These are phyloP conservation scores for Blastobotrys buckinghamii DNA, from an alignment of 1,139 yeast species.

Conservation along the genomic window DNA sequence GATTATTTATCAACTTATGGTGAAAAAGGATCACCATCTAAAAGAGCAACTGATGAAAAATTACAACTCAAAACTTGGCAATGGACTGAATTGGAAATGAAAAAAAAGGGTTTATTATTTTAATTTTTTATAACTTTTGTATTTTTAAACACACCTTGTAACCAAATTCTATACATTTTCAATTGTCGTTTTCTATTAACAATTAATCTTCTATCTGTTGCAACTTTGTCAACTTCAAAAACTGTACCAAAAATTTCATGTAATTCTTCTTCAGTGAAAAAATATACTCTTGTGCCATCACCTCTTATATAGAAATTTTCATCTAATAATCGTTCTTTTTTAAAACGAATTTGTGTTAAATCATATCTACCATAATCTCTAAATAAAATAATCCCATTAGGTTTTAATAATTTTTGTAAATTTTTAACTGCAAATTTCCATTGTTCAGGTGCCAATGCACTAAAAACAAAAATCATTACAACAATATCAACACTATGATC, in stretches of 20 bases:
- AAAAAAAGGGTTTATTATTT: conserved; percentile 38
- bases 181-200: conserved; percentile 88
- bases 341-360: conserved; percentile 90
- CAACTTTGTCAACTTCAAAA: conserved; percentile 70
- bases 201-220: conserved; percentile 81
- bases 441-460: conserved; percentile 87
- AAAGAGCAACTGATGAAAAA: conserved; percentile 52
- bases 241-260: conserved; percentile 60
- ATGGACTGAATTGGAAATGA: conserved; percentile 68
- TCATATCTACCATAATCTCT: conserved; percentile 96
- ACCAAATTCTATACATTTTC: conserved; percentile 96
- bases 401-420: conserved; percentile 67
- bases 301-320: conserved; percentile 96
- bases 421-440: conserved; percentile 79
- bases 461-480: conserved; percentile 88
- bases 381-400: conserved; percentile 85
- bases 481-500: conserved; percentile 83
- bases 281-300: conserved; percentile 95
- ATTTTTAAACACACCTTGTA: conserved; percentile 71
- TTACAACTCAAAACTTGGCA: conserved; percentile 72
- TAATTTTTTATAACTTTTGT: neutral
- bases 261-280: conserved; percentile 90
- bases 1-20: conserved; percentile 59
- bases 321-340: conserved; percentile 77
- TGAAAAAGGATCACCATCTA: conserved; percentile 47